Base-by-base conservation (phyloP, 768 basidiomycete species). In the Agaricus sinodeliciosus region DNA sequence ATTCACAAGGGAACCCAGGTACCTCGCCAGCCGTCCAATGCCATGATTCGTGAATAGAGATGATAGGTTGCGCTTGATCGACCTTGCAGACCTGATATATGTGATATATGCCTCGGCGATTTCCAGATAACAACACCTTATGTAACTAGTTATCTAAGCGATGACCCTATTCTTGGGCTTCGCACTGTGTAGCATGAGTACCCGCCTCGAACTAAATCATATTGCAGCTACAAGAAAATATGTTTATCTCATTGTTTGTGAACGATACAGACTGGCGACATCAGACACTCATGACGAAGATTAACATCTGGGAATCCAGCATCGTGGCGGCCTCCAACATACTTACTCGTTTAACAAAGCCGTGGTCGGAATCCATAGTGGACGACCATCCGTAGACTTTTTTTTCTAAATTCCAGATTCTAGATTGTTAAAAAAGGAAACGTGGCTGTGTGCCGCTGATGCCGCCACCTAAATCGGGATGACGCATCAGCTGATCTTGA, bases 21-120 rank as follows among this genome's bases (percentile, higher is more conserved):
- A 88, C 85, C 58, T 82, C 86, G 82, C 84, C 85, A 87, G 62
- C 31, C 31, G 31, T 31, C 31, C 31, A 31, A 31, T 31, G 84
- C 85, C 86, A 87, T 86, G 43, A 53, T 65, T 53, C 15, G 37
- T 36, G 45, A 47, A 43, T 49, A 51, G 45, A 48, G 43, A 51
- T 39, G 19, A 43, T 25, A 46, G 34, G 40, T 43, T 62, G 60
- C 50, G 39, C 28, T 16, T 48, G 51, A 56, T 51, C 26, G 52
- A 27, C 55, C 42, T 37, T 37, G 44, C 54, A 59, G 35, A 39
- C 39, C 48, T 43, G 52, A 47, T 35, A 47, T 42, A 31, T 31
- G 40, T 43, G 52, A 47, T 35, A 47, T 42, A 31, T 31, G 40
- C 15, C 18, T 43, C 49, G 55, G 49, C 49, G 49, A 46, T 51